phyloP scores from a whole-genome alignment of 2,329 filamentous ascomycete species.

The Botrytis cinerea region DNA sequence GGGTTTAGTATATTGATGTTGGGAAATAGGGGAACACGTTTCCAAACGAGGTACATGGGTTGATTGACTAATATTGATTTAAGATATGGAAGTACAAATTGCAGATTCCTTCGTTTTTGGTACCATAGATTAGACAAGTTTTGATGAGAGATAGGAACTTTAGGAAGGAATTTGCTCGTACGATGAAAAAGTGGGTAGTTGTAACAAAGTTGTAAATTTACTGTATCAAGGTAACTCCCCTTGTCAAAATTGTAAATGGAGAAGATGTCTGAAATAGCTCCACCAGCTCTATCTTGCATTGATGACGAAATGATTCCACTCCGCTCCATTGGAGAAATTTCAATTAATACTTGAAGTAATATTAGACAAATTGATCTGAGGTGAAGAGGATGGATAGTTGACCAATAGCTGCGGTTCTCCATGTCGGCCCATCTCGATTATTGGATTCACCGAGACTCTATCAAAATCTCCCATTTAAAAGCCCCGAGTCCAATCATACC shows the following conservation, averaged over 20 bases:
- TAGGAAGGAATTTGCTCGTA: neutral
- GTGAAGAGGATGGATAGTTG: neutral
- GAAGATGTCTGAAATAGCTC: neutral
- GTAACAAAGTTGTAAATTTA: constrained; percentile 5
- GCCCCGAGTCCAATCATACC: neutral
- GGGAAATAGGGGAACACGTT: constrained; percentile 2
- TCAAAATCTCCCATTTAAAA: neutral
- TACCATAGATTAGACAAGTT: neutral
- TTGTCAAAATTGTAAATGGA: neutral
- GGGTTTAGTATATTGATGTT: neutral
- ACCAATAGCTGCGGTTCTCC: neutral
- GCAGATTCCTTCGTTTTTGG: neutral
- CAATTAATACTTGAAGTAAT: neutral
- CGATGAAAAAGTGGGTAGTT: constrained; percentile 10
- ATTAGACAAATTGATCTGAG: neutral
- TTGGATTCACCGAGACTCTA: neutral
- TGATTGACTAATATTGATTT: neutral
- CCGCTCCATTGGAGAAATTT: neutral
- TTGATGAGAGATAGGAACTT: neutral
- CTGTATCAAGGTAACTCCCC: neutral
- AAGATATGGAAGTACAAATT: neutral
- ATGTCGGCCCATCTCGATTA: neutral
- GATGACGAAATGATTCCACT: constrained; percentile 14
- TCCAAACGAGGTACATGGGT: neutral
- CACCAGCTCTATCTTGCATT: constrained; percentile 11